Percentiles rank a stretch among this genome's conserved stretches.
Conservation (phyloP, 2,329 filamentous ascomycete genomes). For the Camillea tinctor region DNA sequence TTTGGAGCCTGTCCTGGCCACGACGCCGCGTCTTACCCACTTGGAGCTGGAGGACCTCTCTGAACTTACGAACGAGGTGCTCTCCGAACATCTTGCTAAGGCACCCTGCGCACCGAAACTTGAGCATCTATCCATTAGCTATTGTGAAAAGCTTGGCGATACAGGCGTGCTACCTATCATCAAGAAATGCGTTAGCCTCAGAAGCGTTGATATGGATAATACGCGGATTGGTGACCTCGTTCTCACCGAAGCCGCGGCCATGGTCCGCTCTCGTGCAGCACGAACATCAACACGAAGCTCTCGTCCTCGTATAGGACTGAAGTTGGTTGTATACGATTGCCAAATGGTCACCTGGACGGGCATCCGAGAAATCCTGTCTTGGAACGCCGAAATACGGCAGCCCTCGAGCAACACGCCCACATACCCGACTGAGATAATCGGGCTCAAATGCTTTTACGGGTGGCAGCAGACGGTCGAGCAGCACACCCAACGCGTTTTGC, state of each 20-base stretch:
- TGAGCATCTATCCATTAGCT: constrained; percentile 82
- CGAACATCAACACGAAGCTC: constrained; percentile 39
- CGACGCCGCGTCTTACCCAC: constrained; percentile 75
- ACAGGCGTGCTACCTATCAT: constrained; percentile 79
- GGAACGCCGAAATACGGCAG: constrained; percentile 73
- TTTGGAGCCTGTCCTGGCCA: constrained; percentile 69
- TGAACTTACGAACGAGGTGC: constrained; percentile 69
- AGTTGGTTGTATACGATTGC: constrained; percentile 86
- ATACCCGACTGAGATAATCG: constrained; percentile 76
- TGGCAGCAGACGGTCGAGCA: constrained; percentile 96
- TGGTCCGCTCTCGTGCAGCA: constrained; percentile 64
- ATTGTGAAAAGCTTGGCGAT: constrained; percentile 84
- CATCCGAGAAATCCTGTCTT: constrained; percentile 78
- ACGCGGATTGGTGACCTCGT: constrained; percentile 85
- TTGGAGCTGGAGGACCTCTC: constrained; percentile 86
- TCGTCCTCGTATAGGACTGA: constrained; percentile 61
- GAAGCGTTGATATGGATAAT: constrained; percentile 84
- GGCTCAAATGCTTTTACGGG: constrained; percentile 89
- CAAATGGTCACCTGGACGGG: constrained; percentile 91
- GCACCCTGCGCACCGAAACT: constrained; percentile 71
- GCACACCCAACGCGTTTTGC: constrained; percentile 81
- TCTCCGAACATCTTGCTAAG: constrained; percentile 71
- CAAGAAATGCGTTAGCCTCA: constrained; percentile 68
- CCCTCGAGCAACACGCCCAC: constrained; percentile 42
- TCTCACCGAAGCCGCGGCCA: constrained; percentile 79